Base-by-base conservation (phyloP, 495 filamentous ascomycete species). In the Penicillium malachiteum region DNA sequence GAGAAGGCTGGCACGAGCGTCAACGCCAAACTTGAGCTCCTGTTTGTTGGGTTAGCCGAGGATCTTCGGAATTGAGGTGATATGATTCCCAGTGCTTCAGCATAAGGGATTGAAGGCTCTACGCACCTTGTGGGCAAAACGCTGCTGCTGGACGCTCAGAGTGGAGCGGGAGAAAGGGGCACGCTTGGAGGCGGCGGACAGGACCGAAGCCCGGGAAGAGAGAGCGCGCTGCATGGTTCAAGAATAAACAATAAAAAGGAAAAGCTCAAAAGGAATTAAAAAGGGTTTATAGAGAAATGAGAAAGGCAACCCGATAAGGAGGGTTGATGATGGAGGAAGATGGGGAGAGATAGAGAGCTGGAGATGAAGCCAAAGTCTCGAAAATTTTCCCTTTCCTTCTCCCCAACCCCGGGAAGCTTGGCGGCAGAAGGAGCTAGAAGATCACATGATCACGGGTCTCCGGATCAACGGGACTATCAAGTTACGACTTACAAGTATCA, bases 1-100 rank as follows among this genome's bases (percentile, higher is more conserved):
- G 64, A 98, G 86, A 50, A 98, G 85, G 61, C 89, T 72, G 66
- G 91, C 89, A 64, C 94, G 86, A 67, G 82, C 94, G 67, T 98
- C 95, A 58, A 97, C 94, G 64, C 94, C 95, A 66, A 98, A 98
- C 80, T 96, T 97, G 67, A 98, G 82, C 70, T 98, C 94, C 93
- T 97, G 67, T 49, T 67, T 30, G 47, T 32, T 26, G 21, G 42
- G 61, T 71, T 55, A 72, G 70, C 55, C 62, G 48, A 26, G 43
- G 51, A 54, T 16, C 45, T 38, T 57, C 55, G 64, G 56, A 57
- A 63, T 55, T 13, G 48, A 60, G 65, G 57, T 69, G 57, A 61
- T 14, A 33, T 7, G 38, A 17, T 30, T 13, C 21, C 52, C 48
- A 52, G 8, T 6, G 26, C 32, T 49, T 52, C 31, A 38, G 40